Evolutionary conservation across 2,329 filamentous ascomycete genomes (phyloP), one percentile per base, ranked within the genome.

Genomic region (Fusarium clavum): DNA sequence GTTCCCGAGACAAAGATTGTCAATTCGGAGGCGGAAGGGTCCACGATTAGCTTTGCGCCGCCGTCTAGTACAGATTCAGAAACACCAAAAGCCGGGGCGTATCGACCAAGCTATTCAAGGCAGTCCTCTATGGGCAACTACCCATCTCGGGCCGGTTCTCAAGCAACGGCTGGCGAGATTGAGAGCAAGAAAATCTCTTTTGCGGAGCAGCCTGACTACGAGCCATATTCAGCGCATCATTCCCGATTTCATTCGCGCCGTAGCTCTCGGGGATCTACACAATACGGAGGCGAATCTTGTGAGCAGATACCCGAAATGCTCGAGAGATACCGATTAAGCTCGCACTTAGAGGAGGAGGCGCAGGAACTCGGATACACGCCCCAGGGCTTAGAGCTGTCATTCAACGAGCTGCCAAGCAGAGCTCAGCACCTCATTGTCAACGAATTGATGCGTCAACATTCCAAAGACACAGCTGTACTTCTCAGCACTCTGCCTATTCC

Each of bases 371-470:
- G 81, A 18, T 87, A 86, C 75, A 86, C 87, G 5, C 87, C 87
- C 24, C 88, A 90, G 55, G 85, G 88, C 5, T 80, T 93, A 6
- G 87, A 93, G 1, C 83, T 97, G 4, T 93, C 90, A 4, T 97
- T 97, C 83, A 97, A 97, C 73, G 93, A 97, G 75, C 83, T 97
- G 6, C 93, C 94, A 0, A 93, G 91, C 73, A 89, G 93, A 18
- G 93, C 93, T 3, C 94, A 97, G 77, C 93, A 97, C 78, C 81
- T 97, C 38, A 94, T 97, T 29, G 81, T 97, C 18, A 97, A 97
- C 77, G 93, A 97, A 78, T 82, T 97, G 70, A 94, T 97, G 82
- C 84, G 86, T 5, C 84, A 86, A 62, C 83, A 93, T 66, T 93
- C 91, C 70, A 78, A 79, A 41, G 85, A 92, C 22, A 93, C 94